Evolutionary conservation across 2,329 filamentous ascomycete species (phyloP), one percentile per base, ranked within the genome.

Genomic region (Aspergillus aculeatus): DNA sequence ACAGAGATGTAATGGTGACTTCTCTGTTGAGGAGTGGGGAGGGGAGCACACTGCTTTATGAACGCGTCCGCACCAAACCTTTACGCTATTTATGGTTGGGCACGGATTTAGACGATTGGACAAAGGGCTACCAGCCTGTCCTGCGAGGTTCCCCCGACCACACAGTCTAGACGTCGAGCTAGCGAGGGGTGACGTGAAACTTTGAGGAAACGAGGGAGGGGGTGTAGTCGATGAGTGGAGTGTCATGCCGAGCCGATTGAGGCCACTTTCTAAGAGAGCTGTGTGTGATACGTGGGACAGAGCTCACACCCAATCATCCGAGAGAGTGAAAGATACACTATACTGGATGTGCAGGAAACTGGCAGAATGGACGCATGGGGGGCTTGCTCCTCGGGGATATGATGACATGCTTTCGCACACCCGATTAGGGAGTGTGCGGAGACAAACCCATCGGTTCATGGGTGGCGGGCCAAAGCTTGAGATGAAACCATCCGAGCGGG

Each of bases 391-490:
- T 44, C 48, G 21, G 19, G 19, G 47, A 44, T 44, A 49, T 26
- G 29, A 55, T 44, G 54, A 47, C 57, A 48, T 32, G n/a, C 44
- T 29, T 49, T 44, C 4, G 47, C 14, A 35, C n/a, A 52, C 23
- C 48, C 52, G 47, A 56, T 59, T 48, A 59, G 35, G 48, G 35
- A 26, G 23, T 14, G 31, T 29, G 52, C 52, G 52, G 52, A 59
- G 52, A 55, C 29, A 48, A 54, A 47, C 12, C 52, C 14, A 24
- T 35, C 44, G 44, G n/a, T 19, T 24, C 35, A 31, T 56, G 26
- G 53, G 50, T 59, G 57, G 57, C 57, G 52, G 57, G 57, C 50
- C 52, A 50, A 56, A 59, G 57, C 57, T 59, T 59, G 35, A 31
- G n/a, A 14, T 32, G 26, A 51, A 38, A 29, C 52, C 57, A 59